These are phyloP conservation scores for Carex pumila DNA, from an alignment of 176 grass and related monocot genomes.

Conservation along the genomic window DNA sequence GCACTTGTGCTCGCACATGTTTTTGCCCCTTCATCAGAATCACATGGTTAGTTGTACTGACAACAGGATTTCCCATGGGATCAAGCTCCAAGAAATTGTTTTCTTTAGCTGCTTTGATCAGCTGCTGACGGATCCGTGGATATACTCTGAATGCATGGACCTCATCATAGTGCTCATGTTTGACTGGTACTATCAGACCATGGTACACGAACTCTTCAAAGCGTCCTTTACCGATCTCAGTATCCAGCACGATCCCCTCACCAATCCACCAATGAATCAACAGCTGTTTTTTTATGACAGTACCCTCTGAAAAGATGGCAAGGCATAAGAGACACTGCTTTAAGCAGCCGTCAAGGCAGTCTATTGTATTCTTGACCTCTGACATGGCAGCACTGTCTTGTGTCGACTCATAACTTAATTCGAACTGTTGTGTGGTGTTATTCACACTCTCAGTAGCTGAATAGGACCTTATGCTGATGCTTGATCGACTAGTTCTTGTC, in stretches of 20 bases:
- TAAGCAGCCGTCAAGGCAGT: conserved; percentile 42
- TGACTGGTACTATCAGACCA: conserved; percentile 33
- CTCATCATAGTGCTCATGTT: background rate
- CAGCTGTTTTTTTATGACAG: conserved; percentile 43
- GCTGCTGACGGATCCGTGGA: conserved; percentile 32
- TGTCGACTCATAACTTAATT: background rate
- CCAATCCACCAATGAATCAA: conserved; percentile 79
- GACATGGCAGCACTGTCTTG: conserved; percentile 8
- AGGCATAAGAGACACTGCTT: conserved; percentile 54
- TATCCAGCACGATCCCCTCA: conserved; percentile 32
- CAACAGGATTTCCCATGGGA: conserved; percentile 33
- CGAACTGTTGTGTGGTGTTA: background rate
- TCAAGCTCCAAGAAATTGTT: conserved; percentile 45
- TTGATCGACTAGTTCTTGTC: background rate
- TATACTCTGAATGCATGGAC: conserved; percentile 38
- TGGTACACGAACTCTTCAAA: conserved; percentile 34
- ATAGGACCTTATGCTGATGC: background rate
- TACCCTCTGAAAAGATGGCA: conserved; percentile 52
- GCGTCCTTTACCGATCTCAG: conserved; percentile 21
- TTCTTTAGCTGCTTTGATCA: conserved; percentile 39
- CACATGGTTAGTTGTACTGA: conserved; percentile 24
- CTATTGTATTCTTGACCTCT: conserved; percentile 35
- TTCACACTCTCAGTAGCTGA: background rate
- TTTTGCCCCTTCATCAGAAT: conserved; percentile 24
- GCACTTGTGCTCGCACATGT: background rate